phyloP scores from a whole-genome alignment of 1,139 yeast species.

The Magnusiomyces suaveolens region DNA sequence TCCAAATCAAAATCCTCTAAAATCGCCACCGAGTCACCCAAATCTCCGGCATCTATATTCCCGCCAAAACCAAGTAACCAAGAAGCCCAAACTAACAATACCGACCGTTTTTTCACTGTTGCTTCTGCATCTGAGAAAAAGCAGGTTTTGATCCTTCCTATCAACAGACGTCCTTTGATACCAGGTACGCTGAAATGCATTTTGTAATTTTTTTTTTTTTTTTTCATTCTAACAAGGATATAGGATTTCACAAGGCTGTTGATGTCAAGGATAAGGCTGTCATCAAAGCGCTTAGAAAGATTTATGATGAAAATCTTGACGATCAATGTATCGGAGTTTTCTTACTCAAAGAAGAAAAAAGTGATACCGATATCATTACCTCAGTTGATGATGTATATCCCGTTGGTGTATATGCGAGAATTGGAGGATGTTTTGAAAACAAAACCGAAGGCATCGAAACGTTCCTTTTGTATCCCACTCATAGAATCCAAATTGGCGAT shows the following conservation, averaged over 20 bases:
- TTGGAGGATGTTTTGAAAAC: slow-evolving; percentile 27
- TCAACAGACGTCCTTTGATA: slow-evolving; percentile 14
- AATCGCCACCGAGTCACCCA: background rate
- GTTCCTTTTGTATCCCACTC: slow-evolving; percentile 56
- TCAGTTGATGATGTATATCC: slow-evolving; percentile 57
- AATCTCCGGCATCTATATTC: slow-evolving; percentile 1
- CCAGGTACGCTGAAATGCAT: too few relatives aligned
- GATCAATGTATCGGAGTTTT: slow-evolving; percentile 85
- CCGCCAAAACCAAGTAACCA: slow-evolving; percentile 8
- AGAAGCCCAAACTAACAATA: slow-evolving; percentile 11
- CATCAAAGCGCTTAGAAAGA: slow-evolving; percentile 70
- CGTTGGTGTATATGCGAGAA: slow-evolving; percentile 78
- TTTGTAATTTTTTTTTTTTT: too few relatives aligned
- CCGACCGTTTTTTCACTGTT: slow-evolving; percentile 11
- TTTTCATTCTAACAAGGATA: too few relatives aligned
- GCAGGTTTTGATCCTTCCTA: slow-evolving; percentile 14
- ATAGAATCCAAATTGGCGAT: slow-evolving; percentile 65
- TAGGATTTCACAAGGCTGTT: slow-evolving; percentile 61
- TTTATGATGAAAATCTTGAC: slow-evolving; percentile 47
- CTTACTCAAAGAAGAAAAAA: slow-evolving; percentile 59
- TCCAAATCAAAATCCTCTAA: background rate
- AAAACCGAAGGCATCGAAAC: slow-evolving; percentile 42
- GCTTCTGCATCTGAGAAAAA: slow-evolving; percentile 13
- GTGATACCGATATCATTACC: slow-evolving; percentile 65
- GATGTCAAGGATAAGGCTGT: slow-evolving; percentile 74